phyloP scores from a whole-genome alignment of 139 green algal species.

The Chlorella vulgaris region DNA sequence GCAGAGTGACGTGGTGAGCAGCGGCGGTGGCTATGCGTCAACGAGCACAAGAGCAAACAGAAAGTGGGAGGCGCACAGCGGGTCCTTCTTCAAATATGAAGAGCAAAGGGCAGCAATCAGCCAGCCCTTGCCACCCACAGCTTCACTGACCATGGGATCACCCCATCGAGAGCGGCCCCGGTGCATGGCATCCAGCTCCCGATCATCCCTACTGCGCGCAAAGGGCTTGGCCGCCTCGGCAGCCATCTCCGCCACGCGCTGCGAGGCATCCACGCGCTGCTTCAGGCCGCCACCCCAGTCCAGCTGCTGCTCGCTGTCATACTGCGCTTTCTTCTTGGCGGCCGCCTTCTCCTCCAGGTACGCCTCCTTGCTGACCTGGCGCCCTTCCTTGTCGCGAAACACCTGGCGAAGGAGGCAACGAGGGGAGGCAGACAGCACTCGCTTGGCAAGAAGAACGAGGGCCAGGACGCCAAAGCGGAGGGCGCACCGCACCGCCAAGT shows the following conservation, averaged over 20 bases:
- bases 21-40: too few relatives aligned
- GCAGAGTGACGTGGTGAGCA: too few relatives aligned
- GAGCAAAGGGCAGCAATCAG: too few relatives aligned
- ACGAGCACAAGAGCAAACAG: neutral
- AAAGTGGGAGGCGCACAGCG: neutral
- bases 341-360: constrained; percentile 45
- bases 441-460: too few relatives aligned
- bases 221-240: constrained; percentile 72
- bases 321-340: constrained; percentile 38
- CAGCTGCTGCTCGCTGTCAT: constrained; percentile 57
- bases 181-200: constrained; percentile 66
- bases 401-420: constrained; percentile 32
- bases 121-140: neutral
- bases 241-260: constrained; percentile 39
- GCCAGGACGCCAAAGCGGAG: too few relatives aligned
- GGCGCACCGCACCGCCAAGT: too few relatives aligned
- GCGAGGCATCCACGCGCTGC: constrained; percentile 63
- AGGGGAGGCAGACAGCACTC: neutral
- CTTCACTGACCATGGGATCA: constrained; percentile 91
- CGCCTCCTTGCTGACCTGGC: constrained; percentile 61
- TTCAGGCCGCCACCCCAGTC: constrained; percentile 78
- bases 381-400: constrained; percentile 75
- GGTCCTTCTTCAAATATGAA: too few relatives aligned
- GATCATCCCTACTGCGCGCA: constrained; percentile 58
- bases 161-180: constrained; percentile 71